Conservation (phyloP, 139 green algal species). For the Tetradesmus obliquus region DNA sequence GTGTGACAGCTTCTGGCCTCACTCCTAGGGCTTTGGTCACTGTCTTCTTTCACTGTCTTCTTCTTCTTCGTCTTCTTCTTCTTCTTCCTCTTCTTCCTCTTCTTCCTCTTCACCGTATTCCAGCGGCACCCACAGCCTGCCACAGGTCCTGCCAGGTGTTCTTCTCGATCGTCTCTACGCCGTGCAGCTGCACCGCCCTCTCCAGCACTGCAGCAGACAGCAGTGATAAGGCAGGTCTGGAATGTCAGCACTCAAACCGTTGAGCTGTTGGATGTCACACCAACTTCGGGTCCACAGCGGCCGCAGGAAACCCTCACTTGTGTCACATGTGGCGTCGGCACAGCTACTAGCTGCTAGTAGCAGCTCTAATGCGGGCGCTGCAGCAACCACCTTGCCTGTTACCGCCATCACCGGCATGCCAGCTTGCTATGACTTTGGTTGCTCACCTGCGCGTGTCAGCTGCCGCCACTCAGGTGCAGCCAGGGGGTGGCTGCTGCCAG, state of each 20-base stretch:
- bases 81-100: no score
- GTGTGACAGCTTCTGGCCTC: background rate
- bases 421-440: no score
- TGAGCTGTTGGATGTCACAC: background rate
- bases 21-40: background rate
- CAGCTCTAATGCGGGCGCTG: no score
- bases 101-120: background rate
- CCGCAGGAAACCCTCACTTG: background rate
- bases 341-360: no score
- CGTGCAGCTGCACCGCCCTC: slow-evolving; percentile 5
- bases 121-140: background rate
- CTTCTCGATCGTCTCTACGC: background rate
- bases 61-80: background rate
- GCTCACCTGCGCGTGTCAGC: slow-evolving; percentile 1
- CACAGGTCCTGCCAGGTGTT: slow-evolving; percentile 23
- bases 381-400: no score
- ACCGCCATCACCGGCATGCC: no score
- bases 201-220: slow-evolving; percentile 1
- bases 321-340: no score
- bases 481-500: background rate
- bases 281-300: background rate
- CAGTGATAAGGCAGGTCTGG: background rate
- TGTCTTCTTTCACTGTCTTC: no score
- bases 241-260: background rate
- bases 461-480: background rate